Conservation (phyloP, 257 asterid species). For the Jaltomata sinuosa region DNA sequence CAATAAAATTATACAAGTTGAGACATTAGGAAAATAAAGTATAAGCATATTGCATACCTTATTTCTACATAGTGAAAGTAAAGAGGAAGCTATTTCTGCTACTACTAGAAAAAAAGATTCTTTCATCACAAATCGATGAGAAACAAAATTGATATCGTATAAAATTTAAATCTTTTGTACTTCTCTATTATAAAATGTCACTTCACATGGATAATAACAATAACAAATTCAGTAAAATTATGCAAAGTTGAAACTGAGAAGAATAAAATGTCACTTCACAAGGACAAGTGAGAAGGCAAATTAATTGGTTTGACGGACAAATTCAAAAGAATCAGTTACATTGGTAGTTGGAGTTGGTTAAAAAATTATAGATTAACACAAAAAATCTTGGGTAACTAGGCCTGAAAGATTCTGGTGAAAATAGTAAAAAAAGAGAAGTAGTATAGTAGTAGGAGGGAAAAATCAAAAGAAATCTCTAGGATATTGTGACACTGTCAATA, state of each 20-base stretch:
- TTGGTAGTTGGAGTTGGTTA: slow-evolving; percentile 1
- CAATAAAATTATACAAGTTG: too few species aligned
- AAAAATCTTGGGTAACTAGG: neutral
- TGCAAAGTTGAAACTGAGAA: too few species aligned
- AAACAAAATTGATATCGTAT: too few species aligned
- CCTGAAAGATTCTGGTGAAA: neutral
- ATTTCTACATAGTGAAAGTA: too few species aligned
- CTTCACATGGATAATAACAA: neutral
- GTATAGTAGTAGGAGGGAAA: neutral
- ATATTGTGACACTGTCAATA: neutral
- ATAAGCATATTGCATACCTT: too few species aligned
- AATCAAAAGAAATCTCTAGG: neutral
- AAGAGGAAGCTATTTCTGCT: too few species aligned
- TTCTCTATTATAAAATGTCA: neutral
- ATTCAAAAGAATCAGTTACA: neutral
- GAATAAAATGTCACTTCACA: too few species aligned
- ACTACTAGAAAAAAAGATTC: too few species aligned
- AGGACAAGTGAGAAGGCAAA: neutral
- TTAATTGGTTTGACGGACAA: neutral
- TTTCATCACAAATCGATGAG: too few species aligned
- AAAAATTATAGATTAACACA: neutral
- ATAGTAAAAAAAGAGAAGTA: neutral
- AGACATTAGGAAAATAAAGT: too few species aligned
- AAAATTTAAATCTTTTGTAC: neutral
- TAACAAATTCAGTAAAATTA: too few species aligned